These are phyloP conservation scores for Phytopythium oedochilum DNA, from an alignment of 352 stramenopile species.

Conservation along the genomic window DNA sequence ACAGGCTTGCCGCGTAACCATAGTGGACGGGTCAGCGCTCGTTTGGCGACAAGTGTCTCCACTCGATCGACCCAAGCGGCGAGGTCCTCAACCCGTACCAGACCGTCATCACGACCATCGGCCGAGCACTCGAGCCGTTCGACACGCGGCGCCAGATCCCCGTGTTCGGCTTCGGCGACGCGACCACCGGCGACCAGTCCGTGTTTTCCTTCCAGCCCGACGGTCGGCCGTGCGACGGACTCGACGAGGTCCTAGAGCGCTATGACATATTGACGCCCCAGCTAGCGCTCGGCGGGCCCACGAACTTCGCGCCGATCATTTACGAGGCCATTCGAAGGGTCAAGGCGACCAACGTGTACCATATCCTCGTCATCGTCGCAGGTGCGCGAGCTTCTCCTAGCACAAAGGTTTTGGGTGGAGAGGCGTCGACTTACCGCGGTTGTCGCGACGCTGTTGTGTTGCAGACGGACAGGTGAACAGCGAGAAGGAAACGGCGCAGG, in stretches of 20 bases:
- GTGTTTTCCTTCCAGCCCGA: constrained; percentile 51
- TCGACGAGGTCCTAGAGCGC: constrained; percentile 44
- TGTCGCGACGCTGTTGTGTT: neutral
- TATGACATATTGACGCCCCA: constrained; percentile 51
- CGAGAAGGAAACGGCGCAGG: constrained; percentile 53
- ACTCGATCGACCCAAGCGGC: constrained; percentile 54
- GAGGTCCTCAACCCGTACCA: constrained; percentile 60
- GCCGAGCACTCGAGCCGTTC: constrained; percentile 55
- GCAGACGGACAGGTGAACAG: constrained; percentile 63
- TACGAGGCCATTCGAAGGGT: constrained; percentile 59
- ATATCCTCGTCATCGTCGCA: constrained; percentile 76
- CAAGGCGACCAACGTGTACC: constrained; percentile 38
- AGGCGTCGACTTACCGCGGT: no score
- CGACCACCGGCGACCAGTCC: constrained; percentile 36
- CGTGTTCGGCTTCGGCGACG: constrained; percentile 71
- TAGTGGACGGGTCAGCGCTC: constrained; percentile 66
- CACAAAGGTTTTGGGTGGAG: no score
- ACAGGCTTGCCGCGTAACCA: constrained; percentile 1
- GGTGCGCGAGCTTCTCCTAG: constrained; percentile 5
- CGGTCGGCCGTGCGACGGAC: constrained; percentile 35
- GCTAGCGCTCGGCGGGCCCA: constrained; percentile 50
- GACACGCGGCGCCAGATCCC: constrained; percentile 73
- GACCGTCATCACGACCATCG: constrained; percentile 67
- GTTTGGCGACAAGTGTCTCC: constrained; percentile 60
- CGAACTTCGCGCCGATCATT: constrained; percentile 81